phyloP scores from a whole-genome alignment of 1,284 basidiomycete species.

The Cryptococcus wingfieldii region DNA sequence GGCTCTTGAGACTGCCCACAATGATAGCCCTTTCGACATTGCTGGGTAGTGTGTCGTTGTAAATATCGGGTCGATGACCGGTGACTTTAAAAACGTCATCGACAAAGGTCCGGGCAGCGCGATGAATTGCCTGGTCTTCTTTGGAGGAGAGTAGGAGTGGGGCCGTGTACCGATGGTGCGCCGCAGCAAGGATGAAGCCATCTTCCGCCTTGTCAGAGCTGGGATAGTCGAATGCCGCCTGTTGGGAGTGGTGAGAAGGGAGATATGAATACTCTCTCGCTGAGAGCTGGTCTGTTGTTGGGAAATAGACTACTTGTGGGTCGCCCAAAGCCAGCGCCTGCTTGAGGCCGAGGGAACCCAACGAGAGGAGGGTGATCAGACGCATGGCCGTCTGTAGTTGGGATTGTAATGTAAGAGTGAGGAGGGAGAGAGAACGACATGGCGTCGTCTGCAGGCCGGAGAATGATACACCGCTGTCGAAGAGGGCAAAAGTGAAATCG shows the following conservation, averaged over 20 bases:
- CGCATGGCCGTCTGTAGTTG: no score
- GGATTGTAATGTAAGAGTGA: no score
- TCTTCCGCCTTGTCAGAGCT: not conserved
- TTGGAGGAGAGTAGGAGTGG: conserved; percentile 24
- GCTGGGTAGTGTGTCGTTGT: conserved; percentile 30
- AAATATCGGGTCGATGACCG: conserved; percentile 51
- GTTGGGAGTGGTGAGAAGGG: not conserved
- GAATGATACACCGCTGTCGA: no score
- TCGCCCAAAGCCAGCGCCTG: conserved; percentile 12
- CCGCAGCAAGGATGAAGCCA: conserved; percentile 11
- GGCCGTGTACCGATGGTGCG: conserved; percentile 7
- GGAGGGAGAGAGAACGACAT: no score
- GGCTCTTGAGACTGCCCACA: conserved; percentile 62
- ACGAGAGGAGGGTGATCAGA: no score
- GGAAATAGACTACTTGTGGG: conserved; percentile 12
- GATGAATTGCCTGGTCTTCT: conserved; percentile 53
- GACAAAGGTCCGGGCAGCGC: conserved; percentile 60
- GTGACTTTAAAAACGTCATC: conserved; percentile 62
- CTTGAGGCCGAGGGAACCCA: conserved; percentile 1
- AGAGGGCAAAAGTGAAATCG: no score
- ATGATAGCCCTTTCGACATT: conserved; percentile 53
- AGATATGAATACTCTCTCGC: not conserved
- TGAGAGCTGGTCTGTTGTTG: not conserved
- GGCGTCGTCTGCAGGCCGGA: no score
- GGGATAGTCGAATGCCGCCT: not conserved